Base-by-base conservation (phyloP, 75 land plant genomes). In the Adiantum capillusveneris region DNA sequence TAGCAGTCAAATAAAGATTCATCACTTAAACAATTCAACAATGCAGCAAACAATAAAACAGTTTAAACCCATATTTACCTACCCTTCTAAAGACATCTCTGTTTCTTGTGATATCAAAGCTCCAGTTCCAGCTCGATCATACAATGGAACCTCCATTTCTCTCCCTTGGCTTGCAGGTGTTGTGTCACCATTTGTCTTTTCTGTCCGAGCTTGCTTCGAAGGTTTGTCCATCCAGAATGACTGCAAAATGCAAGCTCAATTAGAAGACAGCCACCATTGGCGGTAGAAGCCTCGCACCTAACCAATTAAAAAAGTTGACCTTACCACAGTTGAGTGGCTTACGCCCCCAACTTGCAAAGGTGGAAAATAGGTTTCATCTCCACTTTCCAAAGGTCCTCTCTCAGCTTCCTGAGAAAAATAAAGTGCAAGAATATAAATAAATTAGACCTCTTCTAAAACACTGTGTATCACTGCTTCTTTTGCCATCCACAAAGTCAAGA, bases 211-310 rank as follows among this genome's bases (percentile, higher is more conserved):
- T 50, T 59, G 79, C 28, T 75, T 83, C 55, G 74, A 49, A 57
- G 90, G 84, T 52, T 75, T 83, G 56, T 89, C 95, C 65, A 86
- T 59, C 91, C 95, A 87, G 60, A 79, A 86, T 29, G 84, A 65
- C 95, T 88, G 56, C 53, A 64, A 55, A 19, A 58, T 19, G 44
- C 19, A 60, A 5, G 21, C 44, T 60, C 19, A 31, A 1, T 57
- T 29, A 57, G n/a, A 17, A 29, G 11, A 9, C 2, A 31, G 42
- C 14, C 34, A 25, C 11, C 27, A 22, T 29, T 25, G 57, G 11
- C n/a, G 11, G 22, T 7, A 51, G n/a, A 11, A 11, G n/a, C 21
- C n/a, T 18, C 53, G 22, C 6, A 19, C 26, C 12, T 44, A n/a
- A n/a, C 20, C 55, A 24, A 13, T 48, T 22, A 31, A 53, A 31